These are phyloP conservation scores for Kazachstania sp. DNA, from an alignment of 1,139 yeast species.

Conservation along the genomic window DNA sequence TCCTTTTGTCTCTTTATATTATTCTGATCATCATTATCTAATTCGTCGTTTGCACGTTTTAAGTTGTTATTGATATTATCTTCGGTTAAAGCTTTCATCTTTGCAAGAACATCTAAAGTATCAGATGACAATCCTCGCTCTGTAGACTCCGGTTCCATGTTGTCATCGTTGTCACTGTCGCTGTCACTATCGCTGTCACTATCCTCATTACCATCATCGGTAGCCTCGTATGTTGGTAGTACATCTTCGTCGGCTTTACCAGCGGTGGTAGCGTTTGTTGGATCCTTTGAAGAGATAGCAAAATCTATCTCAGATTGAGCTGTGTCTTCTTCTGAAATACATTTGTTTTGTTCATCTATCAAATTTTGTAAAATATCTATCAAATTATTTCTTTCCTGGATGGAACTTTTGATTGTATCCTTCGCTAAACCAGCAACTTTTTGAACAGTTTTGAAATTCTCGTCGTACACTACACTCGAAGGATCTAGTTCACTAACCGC, in stretches of 20 bases:
- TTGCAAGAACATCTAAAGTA: not conserved
- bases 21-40: conserved; percentile 1
- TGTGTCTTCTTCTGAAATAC: conserved; percentile 20
- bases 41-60: not conserved
- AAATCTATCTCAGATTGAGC: conserved; percentile 24
- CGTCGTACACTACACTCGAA: conserved; percentile 24
- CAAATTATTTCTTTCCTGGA: conserved; percentile 15
- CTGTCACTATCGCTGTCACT: conserved; percentile 10
- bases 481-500: conserved; percentile 25
- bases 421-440: conserved; percentile 24
- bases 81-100: not conserved
- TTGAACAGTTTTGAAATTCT: conserved; percentile 23
- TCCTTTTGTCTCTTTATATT: not conserved
- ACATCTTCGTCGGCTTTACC: conserved; percentile 15
- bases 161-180: conserved; percentile 6
- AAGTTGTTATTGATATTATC: not conserved
- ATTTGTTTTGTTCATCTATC: conserved; percentile 17
- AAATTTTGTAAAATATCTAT: conserved; percentile 15
- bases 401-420: conserved; percentile 17
- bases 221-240: conserved; percentile 25
- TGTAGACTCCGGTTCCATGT: not conserved
- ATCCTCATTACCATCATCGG: conserved; percentile 19
- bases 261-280: conserved; percentile 10
- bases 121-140: not conserved
- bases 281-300: conserved; percentile 23